These are phyloP conservation scores for Colletotrichum eleusines DNA, from an alignment of 2,329 filamentous ascomycete species.

Conservation along the genomic window DNA sequence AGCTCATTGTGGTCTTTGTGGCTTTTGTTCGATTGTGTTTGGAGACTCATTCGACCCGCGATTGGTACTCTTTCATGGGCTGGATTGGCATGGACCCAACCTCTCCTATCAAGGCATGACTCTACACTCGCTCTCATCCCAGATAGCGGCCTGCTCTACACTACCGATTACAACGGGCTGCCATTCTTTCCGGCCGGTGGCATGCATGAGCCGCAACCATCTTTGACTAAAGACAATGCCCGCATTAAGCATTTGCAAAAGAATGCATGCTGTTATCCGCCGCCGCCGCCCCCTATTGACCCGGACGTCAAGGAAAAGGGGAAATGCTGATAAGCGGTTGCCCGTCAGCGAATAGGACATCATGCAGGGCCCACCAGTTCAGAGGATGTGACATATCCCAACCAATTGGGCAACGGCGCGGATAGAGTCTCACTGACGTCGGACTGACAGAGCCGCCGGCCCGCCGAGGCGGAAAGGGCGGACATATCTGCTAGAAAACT, in stretches of 20 bases:
- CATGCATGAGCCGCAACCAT: background rate
- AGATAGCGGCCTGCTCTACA: background rate
- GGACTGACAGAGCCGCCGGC: constrained; percentile 25
- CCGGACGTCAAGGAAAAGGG: constrained; percentile 4
- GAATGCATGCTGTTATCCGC: too few relatives aligned
- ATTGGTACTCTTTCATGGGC: background rate
- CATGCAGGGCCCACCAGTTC: background rate
- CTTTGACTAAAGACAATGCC: background rate
- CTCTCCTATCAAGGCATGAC: background rate
- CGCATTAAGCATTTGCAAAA: background rate
- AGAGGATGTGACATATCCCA: constrained; percentile 4
- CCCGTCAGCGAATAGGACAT: constrained; percentile 19
- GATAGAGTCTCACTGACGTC: background rate
- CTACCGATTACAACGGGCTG: background rate
- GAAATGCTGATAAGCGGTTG: background rate
- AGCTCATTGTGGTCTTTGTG: background rate
- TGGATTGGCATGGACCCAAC: too few relatives aligned
- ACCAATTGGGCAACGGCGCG: constrained; percentile 19
- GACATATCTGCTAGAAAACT: background rate
- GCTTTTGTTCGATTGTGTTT: background rate
- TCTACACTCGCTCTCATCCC: constrained; percentile 9
- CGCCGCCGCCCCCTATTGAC: background rate
- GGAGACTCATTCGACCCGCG: background rate
- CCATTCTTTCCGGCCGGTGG: too few relatives aligned
- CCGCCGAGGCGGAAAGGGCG: constrained; percentile 1